Percentiles rank a stretch among this genome's conserved stretches.
phyloP scores from a whole-genome alignment of 1,139 yeast species.

The Candida sp. region DNA sequence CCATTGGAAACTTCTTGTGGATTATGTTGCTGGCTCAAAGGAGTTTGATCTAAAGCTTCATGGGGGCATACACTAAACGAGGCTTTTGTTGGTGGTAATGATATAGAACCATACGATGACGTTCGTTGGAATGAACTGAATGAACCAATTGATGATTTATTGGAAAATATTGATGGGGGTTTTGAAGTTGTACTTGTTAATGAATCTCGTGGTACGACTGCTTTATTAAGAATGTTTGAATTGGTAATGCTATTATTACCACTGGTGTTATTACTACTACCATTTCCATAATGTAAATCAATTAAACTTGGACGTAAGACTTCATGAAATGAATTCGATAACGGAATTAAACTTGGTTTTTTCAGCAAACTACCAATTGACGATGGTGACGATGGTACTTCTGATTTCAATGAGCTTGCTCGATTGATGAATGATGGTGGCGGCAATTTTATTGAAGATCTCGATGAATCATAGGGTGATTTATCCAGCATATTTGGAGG shows the following conservation, averaged over 20 bases:
- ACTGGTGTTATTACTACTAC: background rate
- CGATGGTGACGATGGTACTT: conserved; percentile 4
- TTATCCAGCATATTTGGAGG: conserved; percentile 5
- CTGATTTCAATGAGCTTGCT: conserved; percentile 5
- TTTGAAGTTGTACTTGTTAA: conserved; percentile 14
- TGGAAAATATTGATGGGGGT: conserved; percentile 32
- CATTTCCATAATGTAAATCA: conserved; percentile 28
- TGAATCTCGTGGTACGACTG: conserved; percentile 8
- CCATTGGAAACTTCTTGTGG: conserved; percentile 2
- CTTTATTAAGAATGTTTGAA: conserved; percentile 3
- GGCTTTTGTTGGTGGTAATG: conserved; percentile 10
- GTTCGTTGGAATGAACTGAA: conserved; percentile 26
- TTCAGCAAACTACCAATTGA: conserved; percentile 5
- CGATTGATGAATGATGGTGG: conserved; percentile 15
- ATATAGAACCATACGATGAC: conserved; percentile 18
- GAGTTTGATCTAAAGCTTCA: conserved; percentile 12
- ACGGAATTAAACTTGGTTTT: conserved; percentile 18
- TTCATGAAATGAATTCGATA: conserved; percentile 20
- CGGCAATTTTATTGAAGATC: conserved; percentile 14
- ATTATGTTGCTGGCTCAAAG: conserved; percentile 5
- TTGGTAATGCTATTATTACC: background rate
- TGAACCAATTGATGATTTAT: conserved; percentile 29
- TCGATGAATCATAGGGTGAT: conserved; percentile 6
- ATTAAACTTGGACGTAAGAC: conserved; percentile 41
- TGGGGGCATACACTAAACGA: conserved; percentile 25